A percentile compares a stretch with the other conserved stretches of the same genome.
Evolutionary conservation across 768 basidiomycete species (phyloP).

Genomic region (Macrolepiota dolichaula): DNA sequence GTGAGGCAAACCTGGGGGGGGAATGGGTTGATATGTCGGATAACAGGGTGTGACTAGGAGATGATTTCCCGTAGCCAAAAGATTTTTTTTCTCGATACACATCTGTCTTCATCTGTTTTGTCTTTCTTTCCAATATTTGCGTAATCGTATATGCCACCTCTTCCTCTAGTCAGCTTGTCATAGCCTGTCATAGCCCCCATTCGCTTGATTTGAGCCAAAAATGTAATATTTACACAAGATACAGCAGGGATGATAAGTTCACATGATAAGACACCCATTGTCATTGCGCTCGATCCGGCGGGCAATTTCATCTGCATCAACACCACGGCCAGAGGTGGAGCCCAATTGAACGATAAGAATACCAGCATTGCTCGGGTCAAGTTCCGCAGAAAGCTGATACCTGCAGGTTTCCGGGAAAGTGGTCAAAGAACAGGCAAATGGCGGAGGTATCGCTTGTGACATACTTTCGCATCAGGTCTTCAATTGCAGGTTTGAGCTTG

Average conservation of each 20-base stretch:
- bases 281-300: conserved; percentile 49
- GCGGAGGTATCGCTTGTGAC: conserved; percentile 14
- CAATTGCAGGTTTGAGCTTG: conserved; percentile 91
- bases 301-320: conserved; percentile 57
- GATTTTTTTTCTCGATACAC: neutral
- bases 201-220: neutral
- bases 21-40: neutral
- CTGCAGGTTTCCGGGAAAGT: conserved; percentile 32
- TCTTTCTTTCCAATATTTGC: neutral
- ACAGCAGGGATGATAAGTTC: conserved; percentile 15
- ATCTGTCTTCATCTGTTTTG: neutral
- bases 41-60: neutral
- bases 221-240: neutral
- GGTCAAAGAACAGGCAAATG: neutral
- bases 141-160: neutral
- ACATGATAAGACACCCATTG: conserved; percentile 72
- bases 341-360: conserved; percentile 78
- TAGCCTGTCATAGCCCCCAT: no score
- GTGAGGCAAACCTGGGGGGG: no score
- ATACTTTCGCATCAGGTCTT: conserved; percentile 80
- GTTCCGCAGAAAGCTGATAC: conserved; percentile 63
- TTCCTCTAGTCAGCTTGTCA: neutral
- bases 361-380: conserved; percentile 81
- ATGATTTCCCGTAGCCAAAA: neutral
- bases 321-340: conserved; percentile 30